These are phyloP conservation scores for Myriosclerotinia duriaeana DNA, from an alignment of 2,329 filamentous ascomycete species.

Conservation along the genomic window DNA sequence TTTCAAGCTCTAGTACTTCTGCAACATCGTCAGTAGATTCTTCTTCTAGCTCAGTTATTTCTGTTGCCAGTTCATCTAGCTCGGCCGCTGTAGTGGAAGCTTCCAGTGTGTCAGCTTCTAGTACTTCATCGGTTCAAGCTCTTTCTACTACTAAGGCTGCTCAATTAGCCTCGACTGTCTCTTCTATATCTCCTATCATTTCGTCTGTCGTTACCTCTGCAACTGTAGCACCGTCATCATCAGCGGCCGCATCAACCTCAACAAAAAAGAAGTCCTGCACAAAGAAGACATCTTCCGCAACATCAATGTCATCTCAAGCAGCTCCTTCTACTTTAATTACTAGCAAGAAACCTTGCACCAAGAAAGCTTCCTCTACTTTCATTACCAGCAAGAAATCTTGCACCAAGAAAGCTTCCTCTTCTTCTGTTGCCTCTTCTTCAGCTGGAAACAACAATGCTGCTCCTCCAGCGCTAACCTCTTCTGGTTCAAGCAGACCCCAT, in stretches of 20 bases:
- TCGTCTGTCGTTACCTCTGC: slow-evolving; percentile 7
- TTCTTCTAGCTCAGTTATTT: slow-evolving; percentile 16
- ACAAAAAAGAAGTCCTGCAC: slow-evolving; percentile 9
- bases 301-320: no score
- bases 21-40: slow-evolving; percentile 18
- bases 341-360: slow-evolving; percentile 18
- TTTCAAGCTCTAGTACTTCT: slow-evolving; percentile 24
- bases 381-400: slow-evolving; percentile 20
- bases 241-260: background rate
- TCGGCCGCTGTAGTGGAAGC: slow-evolving; percentile 2
- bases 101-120: background rate
- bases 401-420: slow-evolving; percentile 4
- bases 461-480: slow-evolving; percentile 2
- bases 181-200: slow-evolving; percentile 3
- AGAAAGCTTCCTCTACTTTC: background rate
- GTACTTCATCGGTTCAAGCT: slow-evolving; percentile 12
- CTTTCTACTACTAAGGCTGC: slow-evolving; percentile 8
- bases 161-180: background rate
- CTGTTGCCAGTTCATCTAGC: background rate
- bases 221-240: slow-evolving; percentile 1
- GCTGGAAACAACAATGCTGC: slow-evolving; percentile 8
- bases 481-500: background rate
- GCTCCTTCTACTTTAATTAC: no score
- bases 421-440: background rate
- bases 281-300: background rate